Conservation (phyloP, 2,329 filamentous ascomycete species). For the Diplodia intermedia region DNA sequence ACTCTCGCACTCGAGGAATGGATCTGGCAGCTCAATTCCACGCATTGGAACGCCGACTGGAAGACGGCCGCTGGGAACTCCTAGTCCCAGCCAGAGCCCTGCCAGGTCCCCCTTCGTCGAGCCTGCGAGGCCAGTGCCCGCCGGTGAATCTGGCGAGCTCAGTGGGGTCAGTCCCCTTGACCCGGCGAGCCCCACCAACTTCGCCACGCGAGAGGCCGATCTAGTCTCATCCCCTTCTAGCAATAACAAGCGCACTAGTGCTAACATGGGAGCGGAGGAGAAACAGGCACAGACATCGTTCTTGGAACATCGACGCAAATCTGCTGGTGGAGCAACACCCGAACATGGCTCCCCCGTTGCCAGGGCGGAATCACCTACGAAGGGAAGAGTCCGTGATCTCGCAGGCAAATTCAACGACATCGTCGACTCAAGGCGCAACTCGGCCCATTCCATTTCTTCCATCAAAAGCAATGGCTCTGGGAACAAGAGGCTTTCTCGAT, state of each 20-base stretch:
- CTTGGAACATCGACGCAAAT: slow-evolving; percentile 43
- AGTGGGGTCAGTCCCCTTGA: slow-evolving; percentile 49
- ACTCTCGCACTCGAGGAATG: slow-evolving; percentile 50
- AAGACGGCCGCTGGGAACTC: slow-evolving; percentile 61
- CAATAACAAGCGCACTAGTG: slow-evolving; percentile 38
- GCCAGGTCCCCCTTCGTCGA: slow-evolving; percentile 64
- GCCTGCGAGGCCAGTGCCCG: slow-evolving; percentile 52
- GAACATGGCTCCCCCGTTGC: slow-evolving; percentile 43
- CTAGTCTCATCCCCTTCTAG: slow-evolving; percentile 43
- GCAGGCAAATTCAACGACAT: slow-evolving; percentile 59
- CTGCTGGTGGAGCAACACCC: slow-evolving; percentile 39
- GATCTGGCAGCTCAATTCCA: slow-evolving; percentile 47
- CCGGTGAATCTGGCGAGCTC: slow-evolving; percentile 55
- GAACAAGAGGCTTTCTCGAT: slow-evolving; percentile 41
- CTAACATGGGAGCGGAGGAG: slow-evolving; percentile 42
- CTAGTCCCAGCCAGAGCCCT: slow-evolving; percentile 65
- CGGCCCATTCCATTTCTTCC: slow-evolving; percentile 53
- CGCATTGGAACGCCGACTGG: slow-evolving; percentile 59
- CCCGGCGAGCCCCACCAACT: slow-evolving; percentile 40
- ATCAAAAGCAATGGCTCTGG: slow-evolving; percentile 41
- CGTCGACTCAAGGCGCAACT: slow-evolving; percentile 54
- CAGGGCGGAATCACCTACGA: slow-evolving; percentile 55
- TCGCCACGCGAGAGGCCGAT: slow-evolving; percentile 47
- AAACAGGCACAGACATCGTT: slow-evolving; percentile 46
- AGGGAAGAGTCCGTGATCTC: slow-evolving; percentile 59